Conservation (phyloP, 805 yeast species). For the Sugiyamaella lignohabitans region DNA sequence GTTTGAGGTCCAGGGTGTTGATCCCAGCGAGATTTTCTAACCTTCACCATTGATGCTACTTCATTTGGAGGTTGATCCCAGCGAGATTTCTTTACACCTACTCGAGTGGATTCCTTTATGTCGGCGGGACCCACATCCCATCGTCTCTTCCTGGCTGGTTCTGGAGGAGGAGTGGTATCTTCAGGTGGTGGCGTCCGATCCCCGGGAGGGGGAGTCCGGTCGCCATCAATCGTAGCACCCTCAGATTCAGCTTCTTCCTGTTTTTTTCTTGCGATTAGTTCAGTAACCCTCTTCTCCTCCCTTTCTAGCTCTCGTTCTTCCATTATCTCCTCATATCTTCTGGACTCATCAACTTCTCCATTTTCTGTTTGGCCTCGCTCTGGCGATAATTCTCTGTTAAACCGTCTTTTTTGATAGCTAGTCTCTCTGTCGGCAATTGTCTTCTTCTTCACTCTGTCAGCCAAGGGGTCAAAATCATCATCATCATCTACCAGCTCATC, state of each 20-base stretch:
- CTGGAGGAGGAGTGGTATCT: constrained; percentile 2
- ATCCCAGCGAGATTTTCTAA: constrained; percentile 31
- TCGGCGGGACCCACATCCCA: constrained; percentile 26
- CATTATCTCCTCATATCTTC: constrained; percentile 40
- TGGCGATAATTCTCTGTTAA: constrained; percentile 29
- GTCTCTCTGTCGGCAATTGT: constrained; percentile 35
- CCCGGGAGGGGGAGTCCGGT: constrained; percentile 17
- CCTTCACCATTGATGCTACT: constrained; percentile 16
- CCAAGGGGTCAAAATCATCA: constrained; percentile 31
- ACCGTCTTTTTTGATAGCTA: constrained; percentile 43
- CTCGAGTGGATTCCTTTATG: not conserved
- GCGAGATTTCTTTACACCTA: constrained; percentile 21
- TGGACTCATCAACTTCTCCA: not conserved
- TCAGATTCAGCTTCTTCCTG: constrained; percentile 6
- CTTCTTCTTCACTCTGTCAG: constrained; percentile 19
- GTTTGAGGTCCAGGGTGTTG: constrained; percentile 21
- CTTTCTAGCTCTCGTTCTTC: constrained; percentile 37
- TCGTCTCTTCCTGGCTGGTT: constrained; percentile 23
- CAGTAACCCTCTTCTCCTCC: constrained; percentile 31
- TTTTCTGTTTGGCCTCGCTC: constrained; percentile 17
- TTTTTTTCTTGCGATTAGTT: constrained; percentile 23
- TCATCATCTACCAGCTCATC: constrained; percentile 27
- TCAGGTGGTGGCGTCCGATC: constrained; percentile 18
- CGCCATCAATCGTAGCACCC: constrained; percentile 3
- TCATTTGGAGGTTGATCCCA: constrained; percentile 29